phyloP scores from a whole-genome alignment of 1,284 basidiomycete genomes.

The Coniferiporia sulphurascens region DNA sequence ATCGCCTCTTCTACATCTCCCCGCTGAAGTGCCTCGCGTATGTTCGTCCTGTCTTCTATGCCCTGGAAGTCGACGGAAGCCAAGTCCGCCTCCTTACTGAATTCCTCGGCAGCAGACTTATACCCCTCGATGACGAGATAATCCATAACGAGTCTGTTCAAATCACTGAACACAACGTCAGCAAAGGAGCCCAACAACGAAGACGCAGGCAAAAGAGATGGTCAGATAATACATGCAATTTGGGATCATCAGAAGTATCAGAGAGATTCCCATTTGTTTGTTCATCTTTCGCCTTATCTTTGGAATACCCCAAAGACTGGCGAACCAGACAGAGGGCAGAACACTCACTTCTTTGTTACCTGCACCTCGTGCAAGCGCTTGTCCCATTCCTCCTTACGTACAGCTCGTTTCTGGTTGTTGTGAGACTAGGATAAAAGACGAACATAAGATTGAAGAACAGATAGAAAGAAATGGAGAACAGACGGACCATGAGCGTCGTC shows the following conservation, averaged over 20 bases:
- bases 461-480: background rate
- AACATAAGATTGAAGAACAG: conserved; percentile 7
- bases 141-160: conserved; percentile 96
- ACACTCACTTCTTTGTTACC: conserved; percentile 72
- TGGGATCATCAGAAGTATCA: conserved; percentile 61
- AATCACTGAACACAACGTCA: conserved; percentile 62
- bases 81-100: conserved; percentile 83
- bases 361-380: conserved; percentile 67
- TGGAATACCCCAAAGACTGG: conserved; percentile 12
- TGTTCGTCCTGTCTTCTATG: conserved; percentile 92
- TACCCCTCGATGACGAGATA: conserved; percentile 98
- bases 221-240: conserved; percentile 83
- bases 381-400: conserved; percentile 73
- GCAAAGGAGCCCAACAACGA: conserved; percentile 25
- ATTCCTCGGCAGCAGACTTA: conserved; percentile 92
- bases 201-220: conserved; percentile 14
- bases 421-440: conserved; percentile 1
- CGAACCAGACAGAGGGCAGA: conserved; percentile 5
- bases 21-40: conserved; percentile 88
- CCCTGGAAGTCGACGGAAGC: conserved; percentile 82
- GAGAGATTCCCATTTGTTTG: conserved; percentile 85
- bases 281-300: conserved; percentile 44
- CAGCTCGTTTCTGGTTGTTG: conserved; percentile 42
- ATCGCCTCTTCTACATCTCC: conserved; percentile 96
- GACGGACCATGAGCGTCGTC: conserved; percentile 28